Evolutionary conservation across 1,284 basidiomycete genomes (phyloP), one percentile per base, ranked within the genome.

Genomic region (Sanghuangporus weigelae): DNA sequence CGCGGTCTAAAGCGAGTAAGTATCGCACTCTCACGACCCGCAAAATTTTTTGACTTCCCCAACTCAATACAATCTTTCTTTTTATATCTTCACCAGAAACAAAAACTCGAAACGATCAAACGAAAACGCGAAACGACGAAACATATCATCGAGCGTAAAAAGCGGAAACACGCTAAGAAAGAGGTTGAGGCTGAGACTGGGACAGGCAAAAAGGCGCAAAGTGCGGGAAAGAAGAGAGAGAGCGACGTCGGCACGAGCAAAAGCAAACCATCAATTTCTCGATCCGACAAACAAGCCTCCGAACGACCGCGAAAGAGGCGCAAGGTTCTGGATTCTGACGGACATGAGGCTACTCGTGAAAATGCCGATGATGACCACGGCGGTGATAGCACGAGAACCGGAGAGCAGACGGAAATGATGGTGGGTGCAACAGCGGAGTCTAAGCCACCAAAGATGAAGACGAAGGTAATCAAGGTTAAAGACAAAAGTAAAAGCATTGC

Each of bases 1-100:
- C 79, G 87, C 57, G 80, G 79, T 8, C 71, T 80, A 64, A 88
- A 87, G 73, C 79, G 82, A 70, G 84, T 83, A 68, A 35, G 78
- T 67, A 21, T 10, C 55, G 3, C 7, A 55, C 56, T 2, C 8
- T 51, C 49, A 51, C 19, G n/a, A 3, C 8, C 26, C 21, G 8
- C 21, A 8, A 16, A 51, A 16, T 35, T 23, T 21, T 51, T 23
- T 23, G 19, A 35, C 44, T n/a, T 5, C 7, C 2, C 44, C 16
- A n/a, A 26, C n/a, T 12, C 50, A 31, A 14, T 26, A 49, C 16
- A 48, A 48, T 16, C 42, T 14, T 48, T 16, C 42, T 14, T 48
- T 16, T 16, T 50, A 12, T 39, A 19, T 49, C 21, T 35, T 57
- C 60, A 56, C 36, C 68, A 87, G 83, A 78, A 78, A 78, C 73